A percentile compares a stretch with the other conserved stretches of the same genome.
phyloP scores from a whole-genome alignment of 208 protist genomes.

The Crithidia bombi region DNA sequence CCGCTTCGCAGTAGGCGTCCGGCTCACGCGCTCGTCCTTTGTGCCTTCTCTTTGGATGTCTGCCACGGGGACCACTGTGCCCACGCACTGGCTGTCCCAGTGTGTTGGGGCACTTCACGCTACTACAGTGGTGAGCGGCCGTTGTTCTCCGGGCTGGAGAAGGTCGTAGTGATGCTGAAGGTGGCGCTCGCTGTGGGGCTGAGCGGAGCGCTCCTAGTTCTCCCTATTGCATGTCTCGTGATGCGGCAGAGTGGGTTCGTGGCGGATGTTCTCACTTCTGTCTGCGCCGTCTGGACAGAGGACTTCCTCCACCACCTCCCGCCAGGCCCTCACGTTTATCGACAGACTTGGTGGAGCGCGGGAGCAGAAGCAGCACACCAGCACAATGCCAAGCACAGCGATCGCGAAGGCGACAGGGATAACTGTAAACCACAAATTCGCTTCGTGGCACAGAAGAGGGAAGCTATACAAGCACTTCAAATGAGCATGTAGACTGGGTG shows the following conservation, averaged over 20 bases:
- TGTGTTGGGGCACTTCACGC: not conserved
- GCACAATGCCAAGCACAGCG: not conserved
- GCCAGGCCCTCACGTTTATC: not conserved
- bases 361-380: slow-evolving; percentile 4
- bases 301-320: slow-evolving; percentile 1
- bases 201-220: not conserved
- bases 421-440: slow-evolving; percentile 1
- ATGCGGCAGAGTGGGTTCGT: not conserved
- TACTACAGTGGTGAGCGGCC: not conserved
- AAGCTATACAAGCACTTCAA: not conserved
- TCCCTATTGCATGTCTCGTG: not conserved
- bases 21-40: not conserved
- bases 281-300: slow-evolving; percentile 2
- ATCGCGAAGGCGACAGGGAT: not conserved
- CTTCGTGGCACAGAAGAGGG: not conserved
- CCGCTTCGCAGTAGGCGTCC: not conserved
- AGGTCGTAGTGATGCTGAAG: slow-evolving; percentile 3
- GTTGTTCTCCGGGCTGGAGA: not conserved
- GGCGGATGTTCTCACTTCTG: not conserved
- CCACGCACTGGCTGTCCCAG: not conserved
- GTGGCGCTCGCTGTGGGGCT: not conserved
- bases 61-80: not conserved
- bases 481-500: not conserved
- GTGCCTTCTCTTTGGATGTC: not conserved
- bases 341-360: not conserved